phyloP scores from a whole-genome alignment of 2,329 filamentous ascomycete species.

The Macrophomina tecta region DNA sequence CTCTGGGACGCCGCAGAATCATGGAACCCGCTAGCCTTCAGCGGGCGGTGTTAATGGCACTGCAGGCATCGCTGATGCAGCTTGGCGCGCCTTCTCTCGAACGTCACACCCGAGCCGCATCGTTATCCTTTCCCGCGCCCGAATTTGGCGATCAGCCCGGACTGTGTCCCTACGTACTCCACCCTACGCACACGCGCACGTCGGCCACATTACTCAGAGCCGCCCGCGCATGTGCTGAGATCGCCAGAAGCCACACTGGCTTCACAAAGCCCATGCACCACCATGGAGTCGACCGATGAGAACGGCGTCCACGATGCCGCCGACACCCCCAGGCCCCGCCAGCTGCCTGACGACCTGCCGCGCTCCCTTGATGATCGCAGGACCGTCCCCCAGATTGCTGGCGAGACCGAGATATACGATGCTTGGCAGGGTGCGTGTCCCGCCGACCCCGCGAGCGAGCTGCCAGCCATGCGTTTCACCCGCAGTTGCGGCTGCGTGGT shows the following conservation, averaged over 20 bases:
- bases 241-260: conserved; percentile 25
- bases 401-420: conserved; percentile 97
- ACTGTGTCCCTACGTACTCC: conserved; percentile 1
- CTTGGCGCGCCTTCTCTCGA: conserved; percentile 21
- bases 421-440: conserved; percentile 84
- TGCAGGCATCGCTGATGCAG: background rate
- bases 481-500: background rate
- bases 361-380: conserved; percentile 89
- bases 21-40: background rate
- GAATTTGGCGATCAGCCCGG: conserved; percentile 19
- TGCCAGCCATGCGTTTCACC: background rate
- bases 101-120: conserved; percentile 28
- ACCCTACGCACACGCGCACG: conserved; percentile 1
- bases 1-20: background rate
- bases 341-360: conserved; percentile 83
- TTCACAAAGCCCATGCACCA: conserved; percentile 28
- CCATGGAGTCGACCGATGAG: conserved; percentile 42
- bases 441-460: conserved; percentile 11
- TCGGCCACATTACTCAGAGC: conserved; percentile 19
- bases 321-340: conserved; percentile 42
- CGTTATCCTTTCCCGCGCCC: conserved; percentile 10
- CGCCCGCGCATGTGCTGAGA: conserved; percentile 25
- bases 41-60: background rate
- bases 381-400: conserved; percentile 69
- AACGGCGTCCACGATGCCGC: conserved; percentile 41